Evolutionary conservation across 2,329 filamentous ascomycete genomes (phyloP).

Genomic region (Colletotrichum lini): DNA sequence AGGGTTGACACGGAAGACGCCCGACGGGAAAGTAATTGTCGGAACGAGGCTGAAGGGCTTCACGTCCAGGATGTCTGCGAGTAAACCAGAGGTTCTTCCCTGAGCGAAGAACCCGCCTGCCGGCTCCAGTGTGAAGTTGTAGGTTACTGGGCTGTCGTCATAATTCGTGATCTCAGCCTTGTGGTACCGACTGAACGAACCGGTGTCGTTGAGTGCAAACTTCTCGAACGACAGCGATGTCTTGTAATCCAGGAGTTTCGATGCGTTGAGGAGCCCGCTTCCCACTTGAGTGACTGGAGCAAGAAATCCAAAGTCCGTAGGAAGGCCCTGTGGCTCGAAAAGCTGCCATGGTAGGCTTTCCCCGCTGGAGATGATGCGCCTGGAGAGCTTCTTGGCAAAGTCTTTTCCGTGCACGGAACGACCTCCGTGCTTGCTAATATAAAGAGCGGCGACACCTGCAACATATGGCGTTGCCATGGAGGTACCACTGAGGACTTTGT

Average conservation of each 20-base stretch:
- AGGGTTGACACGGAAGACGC: conserved; percentile 18
- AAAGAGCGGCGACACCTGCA: conserved; percentile 59
- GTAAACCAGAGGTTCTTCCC: conserved; percentile 30
- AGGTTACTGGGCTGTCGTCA: conserved; percentile 51
- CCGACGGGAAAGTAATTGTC: conserved; percentile 8
- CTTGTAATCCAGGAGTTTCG: conserved; percentile 55
- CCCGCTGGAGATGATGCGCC: conserved; percentile 54
- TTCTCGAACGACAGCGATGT: conserved; percentile 56
- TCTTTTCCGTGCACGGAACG: conserved; percentile 49
- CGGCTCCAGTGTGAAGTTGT: conserved; percentile 49
- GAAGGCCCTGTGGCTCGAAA: conserved; percentile 43
- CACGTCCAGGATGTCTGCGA: conserved; percentile 31
- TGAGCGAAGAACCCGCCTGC: conserved; percentile 56
- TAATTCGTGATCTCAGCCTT: conserved; percentile 53
- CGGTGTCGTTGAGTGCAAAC: conserved; percentile 61
- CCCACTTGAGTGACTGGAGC: conserved; percentile 57
- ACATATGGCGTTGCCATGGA: conserved; percentile 65
- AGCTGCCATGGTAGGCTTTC: conserved; percentile 48
- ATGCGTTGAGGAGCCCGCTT: conserved; percentile 59
- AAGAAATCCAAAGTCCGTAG: conserved; percentile 43
- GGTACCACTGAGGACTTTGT: conserved; percentile 61
- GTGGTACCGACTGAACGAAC: conserved; percentile 51
- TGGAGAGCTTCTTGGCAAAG: conserved; percentile 49
- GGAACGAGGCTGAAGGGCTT: conserved; percentile 28
- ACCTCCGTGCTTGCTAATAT: conserved; percentile 53